Base-by-base conservation (phyloP, 73 alveolate genomes). In the Stentor coeruleus region DNA sequence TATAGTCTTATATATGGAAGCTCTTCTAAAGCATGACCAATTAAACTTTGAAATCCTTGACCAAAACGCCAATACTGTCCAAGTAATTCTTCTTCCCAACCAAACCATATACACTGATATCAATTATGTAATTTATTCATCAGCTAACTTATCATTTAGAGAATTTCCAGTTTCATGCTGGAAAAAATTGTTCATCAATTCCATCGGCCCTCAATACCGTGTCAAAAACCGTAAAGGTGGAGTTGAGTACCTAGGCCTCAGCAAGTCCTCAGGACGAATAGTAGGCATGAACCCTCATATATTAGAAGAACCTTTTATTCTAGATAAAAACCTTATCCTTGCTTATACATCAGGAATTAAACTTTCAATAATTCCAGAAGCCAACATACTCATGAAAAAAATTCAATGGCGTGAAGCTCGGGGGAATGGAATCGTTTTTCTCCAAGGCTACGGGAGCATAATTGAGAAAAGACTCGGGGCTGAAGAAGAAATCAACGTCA, bases 211-310 rank as follows among this genome's bases (percentile, higher is more conserved):
- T 40, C n/a, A 33, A 11, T 40, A 26, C 37, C 0, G 79, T 20
- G 40, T 66, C 14, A 66, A 66, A 33, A 66, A 66, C 79, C n/a
- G 79, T 11, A 66, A 66, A 0, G 79, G 79, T 28, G 79, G 40
- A 14, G 79, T 66, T 20, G 79, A 66, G 37, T 66, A 66, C 33
- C 49, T 66, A 14, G 79, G 79, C 14, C 41, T 66, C n/a, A 26
- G 42, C 14, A 66, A 66, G 39, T 26, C 42, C 2, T 1, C 79
- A 26, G 79, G 79, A 66, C n/a, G 33, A 33, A 33, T 66, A 20
- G 11, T 66, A 14, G 79, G 49, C 33, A 31, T 66, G 1, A 66
- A 66, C 37, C 79, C 79, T 28, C n/a, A 0, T 1, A 66, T 66
- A 28, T 20, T 66, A 28, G 39, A 31, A 26, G 79, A 66, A 20